Conservation (phyloP, 495 filamentous ascomycete species). For the Neurospora sp. region DNA sequence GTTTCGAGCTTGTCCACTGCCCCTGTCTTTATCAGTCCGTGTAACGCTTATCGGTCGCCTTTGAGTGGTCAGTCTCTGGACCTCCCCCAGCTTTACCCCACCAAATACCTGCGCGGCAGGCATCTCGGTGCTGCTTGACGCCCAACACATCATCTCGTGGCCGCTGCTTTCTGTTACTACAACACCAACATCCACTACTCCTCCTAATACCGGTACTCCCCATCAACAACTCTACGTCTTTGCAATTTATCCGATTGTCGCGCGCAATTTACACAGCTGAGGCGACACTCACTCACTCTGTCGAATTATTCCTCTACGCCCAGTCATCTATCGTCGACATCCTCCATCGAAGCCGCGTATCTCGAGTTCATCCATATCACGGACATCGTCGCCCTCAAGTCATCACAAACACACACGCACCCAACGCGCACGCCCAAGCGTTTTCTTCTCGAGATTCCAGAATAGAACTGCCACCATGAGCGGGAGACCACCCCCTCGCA, state of each 20-base stretch:
- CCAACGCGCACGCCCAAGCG: slow-evolving; percentile 3
- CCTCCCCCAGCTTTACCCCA: neutral
- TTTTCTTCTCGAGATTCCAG: neutral
- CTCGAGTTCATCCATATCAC: neutral
- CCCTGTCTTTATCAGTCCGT: neutral
- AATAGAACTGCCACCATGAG: slow-evolving; percentile 9
- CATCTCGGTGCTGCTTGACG: neutral
- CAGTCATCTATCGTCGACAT: neutral
- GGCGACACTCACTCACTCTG: neutral
- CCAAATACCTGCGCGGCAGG: neutral
- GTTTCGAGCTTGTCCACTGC: neutral
- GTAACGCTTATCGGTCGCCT: neutral
- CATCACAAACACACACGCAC: neutral
- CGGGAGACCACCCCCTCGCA: slow-evolving; percentile 22
- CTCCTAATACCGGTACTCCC: neutral
- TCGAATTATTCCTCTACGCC: neutral
- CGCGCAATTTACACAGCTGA: neutral
- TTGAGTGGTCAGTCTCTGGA: neutral
- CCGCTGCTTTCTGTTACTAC: neutral
- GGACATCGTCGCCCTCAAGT: neutral
- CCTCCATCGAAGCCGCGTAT: neutral
- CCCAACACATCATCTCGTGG: neutral
- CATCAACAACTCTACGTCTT: neutral
- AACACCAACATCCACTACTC: neutral
- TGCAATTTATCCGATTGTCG: neutral